Conservation (phyloP, 371 early-diverging fungal species). For the Nosema granulosis region DNA sequence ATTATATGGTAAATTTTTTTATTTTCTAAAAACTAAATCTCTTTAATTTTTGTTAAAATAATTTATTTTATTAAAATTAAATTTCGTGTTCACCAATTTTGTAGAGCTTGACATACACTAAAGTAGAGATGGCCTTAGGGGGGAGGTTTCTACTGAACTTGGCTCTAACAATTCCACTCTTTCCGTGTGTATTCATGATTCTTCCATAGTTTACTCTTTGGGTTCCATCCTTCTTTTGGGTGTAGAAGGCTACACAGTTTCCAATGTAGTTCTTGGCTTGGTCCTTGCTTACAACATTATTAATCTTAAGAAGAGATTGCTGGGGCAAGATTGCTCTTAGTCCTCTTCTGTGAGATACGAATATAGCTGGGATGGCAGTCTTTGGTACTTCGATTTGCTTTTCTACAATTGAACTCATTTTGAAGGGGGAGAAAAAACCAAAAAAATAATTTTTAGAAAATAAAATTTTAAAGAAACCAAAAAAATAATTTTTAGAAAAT, state of each 20-base stretch:
- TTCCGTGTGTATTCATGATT: constrained; percentile 62
- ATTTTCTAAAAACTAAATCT: no score
- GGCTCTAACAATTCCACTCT: constrained; percentile 64
- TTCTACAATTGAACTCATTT: neutral
- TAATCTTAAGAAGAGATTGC: constrained; percentile 61
- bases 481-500: neutral
- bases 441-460: neutral
- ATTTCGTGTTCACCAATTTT: neutral
- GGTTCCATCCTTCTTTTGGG: constrained; percentile 49
- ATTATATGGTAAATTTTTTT: no score
- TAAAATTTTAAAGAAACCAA: neutral
- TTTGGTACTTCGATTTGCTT: neutral
- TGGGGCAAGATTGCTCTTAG: constrained; percentile 58
- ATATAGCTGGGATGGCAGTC: constrained; percentile 59
- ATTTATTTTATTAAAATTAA: no score
- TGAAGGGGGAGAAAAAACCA: neutral
- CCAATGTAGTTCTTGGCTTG: constrained; percentile 63
- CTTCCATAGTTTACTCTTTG: constrained; percentile 53
- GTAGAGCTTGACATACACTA: constrained; percentile 61
- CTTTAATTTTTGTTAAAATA: no score
- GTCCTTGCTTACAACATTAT: constrained; percentile 54
- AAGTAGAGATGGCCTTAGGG: constrained; percentile 56
- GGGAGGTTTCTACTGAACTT: constrained; percentile 65
- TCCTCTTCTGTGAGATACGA: constrained; percentile 64
- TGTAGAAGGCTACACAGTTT: constrained; percentile 60